phyloP scores from a whole-genome alignment of 2,329 filamentous ascomycete species.

The Elsinoe batatas region DNA sequence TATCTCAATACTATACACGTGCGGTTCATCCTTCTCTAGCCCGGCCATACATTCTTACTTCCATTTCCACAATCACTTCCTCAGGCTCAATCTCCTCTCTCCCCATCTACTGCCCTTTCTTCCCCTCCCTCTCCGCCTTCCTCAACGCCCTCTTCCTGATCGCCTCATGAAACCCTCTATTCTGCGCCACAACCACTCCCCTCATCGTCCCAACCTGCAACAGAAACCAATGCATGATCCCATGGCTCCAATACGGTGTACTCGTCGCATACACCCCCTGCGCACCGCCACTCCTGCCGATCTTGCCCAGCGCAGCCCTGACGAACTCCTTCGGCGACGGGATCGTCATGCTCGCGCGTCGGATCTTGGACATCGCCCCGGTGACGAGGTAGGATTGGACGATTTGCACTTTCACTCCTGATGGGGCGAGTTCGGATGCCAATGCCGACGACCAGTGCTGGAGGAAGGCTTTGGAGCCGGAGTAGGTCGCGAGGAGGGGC shows the following conservation, averaged over 20 bases:
- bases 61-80: neutral
- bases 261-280: conserved; percentile 74
- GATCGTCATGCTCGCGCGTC: conserved; percentile 64
- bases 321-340: conserved; percentile 80
- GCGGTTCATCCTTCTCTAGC: neutral
- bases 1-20: neutral
- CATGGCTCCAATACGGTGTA: conserved; percentile 90
- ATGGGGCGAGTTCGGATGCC: conserved; percentile 67
- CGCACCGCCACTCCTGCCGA: conserved; percentile 67
- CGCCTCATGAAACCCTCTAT: conserved; percentile 64
- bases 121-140: conserved; percentile 73
- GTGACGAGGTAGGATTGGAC: conserved; percentile 89
- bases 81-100: too few relatives aligned
- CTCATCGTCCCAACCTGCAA: conserved; percentile 51
- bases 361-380: conserved; percentile 94
- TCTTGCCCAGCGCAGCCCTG: conserved; percentile 62
- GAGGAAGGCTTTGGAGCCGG: conserved; percentile 93
- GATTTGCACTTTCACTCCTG: conserved; percentile 81
- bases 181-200: conserved; percentile 48
- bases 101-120: conserved; percentile 42
- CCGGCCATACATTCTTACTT: too few relatives aligned
- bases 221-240: conserved; percentile 73
- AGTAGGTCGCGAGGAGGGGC: conserved; percentile 89
- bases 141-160: conserved; percentile 73
- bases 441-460: conserved; percentile 91